Evolutionary conservation across 2,329 filamentous ascomycete species (phyloP).

Genomic region (Ploettnerulaceae sp.): DNA sequence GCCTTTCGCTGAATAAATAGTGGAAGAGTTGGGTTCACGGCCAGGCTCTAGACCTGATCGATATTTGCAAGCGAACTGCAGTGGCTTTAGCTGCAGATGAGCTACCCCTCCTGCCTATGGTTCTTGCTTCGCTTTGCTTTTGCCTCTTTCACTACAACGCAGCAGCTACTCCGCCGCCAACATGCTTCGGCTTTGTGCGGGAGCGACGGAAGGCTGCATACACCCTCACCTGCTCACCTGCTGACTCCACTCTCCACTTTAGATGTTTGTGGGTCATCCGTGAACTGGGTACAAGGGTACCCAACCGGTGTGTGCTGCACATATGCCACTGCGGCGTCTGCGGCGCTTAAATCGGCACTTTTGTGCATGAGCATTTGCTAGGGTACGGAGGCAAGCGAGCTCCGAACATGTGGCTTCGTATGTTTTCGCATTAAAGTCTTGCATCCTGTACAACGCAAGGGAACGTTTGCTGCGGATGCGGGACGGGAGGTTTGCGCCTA

Average conservation of each 20-base stretch:
- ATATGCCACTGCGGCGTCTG: conserved; percentile 2
- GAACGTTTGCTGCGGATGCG: background rate
- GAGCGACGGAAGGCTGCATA: too few species aligned
- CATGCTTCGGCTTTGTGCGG: too few species aligned
- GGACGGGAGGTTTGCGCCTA: conserved; percentile 1
- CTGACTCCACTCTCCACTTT: background rate
- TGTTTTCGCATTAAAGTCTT: too few species aligned
- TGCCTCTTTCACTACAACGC: too few species aligned
- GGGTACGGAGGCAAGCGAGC: background rate
- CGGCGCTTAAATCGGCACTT: conserved; percentile 5
- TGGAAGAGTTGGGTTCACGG: background rate
- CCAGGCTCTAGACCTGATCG: too few species aligned
- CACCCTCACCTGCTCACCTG: too few species aligned
- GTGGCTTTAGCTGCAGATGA: conserved; percentile 1
- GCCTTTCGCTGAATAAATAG: background rate
- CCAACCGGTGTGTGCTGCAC: background rate
- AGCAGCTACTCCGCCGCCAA: too few species aligned
- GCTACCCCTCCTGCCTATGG: background rate
- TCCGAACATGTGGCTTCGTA: background rate
- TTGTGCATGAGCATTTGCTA: background rate
- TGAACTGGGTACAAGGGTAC: background rate
- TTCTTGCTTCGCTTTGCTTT: too few species aligned
- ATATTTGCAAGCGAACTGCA: too few species aligned
- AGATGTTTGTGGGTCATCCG: background rate
- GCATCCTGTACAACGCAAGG: too few species aligned